Percentiles rank a stretch among this genome's conserved stretches.
phyloP scores from a whole-genome alignment of 176 grass and related monocot genomes.

The Ensete ventricosum region DNA sequence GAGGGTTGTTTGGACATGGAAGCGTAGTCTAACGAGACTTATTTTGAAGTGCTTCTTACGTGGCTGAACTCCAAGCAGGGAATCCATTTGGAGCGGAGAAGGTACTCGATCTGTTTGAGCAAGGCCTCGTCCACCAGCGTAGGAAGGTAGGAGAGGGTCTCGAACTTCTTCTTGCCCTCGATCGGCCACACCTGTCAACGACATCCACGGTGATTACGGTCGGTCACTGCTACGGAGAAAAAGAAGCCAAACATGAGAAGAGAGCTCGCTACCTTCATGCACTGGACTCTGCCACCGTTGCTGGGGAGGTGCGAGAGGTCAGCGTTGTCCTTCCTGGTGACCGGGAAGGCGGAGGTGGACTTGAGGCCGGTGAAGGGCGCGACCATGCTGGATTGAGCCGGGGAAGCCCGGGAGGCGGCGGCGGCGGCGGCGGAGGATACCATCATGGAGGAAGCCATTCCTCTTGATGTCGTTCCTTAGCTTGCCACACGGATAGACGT shows the following conservation, averaged over 20 bases:
- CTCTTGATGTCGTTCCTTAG: neutral
- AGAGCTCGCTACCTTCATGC: constrained; percentile 53
- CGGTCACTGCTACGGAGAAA: too few species aligned
- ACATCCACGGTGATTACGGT: too few species aligned
- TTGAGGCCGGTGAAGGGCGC: constrained; percentile 52
- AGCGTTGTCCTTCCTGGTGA: constrained; percentile 18
- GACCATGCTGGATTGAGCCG: constrained; percentile 25
- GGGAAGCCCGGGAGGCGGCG: constrained; percentile 20
- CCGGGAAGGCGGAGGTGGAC: constrained; percentile 29
- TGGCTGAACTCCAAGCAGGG: constrained; percentile 77
- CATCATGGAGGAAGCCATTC: constrained; percentile 53
- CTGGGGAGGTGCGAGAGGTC: constrained; percentile 30
- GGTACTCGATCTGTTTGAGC: constrained; percentile 69
- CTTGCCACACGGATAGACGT: neutral
- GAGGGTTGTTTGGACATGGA: too few species aligned
- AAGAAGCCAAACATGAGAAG: too few species aligned
- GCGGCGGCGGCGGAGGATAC: constrained; percentile 30
- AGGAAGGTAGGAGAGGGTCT: constrained; percentile 78
- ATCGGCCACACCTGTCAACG: constrained; percentile 47
- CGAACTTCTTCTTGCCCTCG: constrained; percentile 57
- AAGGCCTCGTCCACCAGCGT: constrained; percentile 31
- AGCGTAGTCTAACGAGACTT: too few species aligned
- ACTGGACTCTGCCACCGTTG: constrained; percentile 55
- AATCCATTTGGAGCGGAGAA: constrained; percentile 46
- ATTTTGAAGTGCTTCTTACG: constrained; percentile 2